phyloP scores from a whole-genome alignment of 2,329 filamentous ascomycete species.

The Fusarium caatingaense region DNA sequence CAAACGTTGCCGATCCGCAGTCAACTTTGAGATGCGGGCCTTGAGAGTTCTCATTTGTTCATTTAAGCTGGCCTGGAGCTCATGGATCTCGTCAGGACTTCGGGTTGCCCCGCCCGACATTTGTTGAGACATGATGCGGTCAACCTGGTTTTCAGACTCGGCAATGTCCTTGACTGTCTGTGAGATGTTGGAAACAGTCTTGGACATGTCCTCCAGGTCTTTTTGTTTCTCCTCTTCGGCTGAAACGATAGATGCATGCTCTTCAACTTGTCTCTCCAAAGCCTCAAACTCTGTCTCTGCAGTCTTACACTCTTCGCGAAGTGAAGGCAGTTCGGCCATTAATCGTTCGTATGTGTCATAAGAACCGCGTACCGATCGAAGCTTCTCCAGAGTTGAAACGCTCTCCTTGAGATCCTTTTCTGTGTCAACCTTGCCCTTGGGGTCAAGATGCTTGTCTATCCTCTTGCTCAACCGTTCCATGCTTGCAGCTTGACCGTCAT shows the following conservation, averaged over 20 bases:
- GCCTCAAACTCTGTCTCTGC: conserved; percentile 71
- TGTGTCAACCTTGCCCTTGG: conserved; percentile 70
- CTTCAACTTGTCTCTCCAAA: conserved; percentile 71
- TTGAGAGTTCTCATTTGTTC: conserved; percentile 76
- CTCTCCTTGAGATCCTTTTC: conserved; percentile 69
- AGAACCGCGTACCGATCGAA: conserved; percentile 71
- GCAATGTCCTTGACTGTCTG: conserved; percentile 78
- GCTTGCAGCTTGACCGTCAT: conserved; percentile 66
- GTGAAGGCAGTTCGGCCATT: conserved; percentile 74
- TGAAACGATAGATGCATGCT: conserved; percentile 73
- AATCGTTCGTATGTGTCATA: conserved; percentile 82
- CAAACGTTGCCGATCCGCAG: conserved; percentile 76
- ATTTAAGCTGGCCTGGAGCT: conserved; percentile 73
- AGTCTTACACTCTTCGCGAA: conserved; percentile 72
- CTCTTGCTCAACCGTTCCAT: conserved; percentile 73
- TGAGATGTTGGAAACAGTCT: conserved; percentile 80
- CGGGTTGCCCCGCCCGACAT: conserved; percentile 72
- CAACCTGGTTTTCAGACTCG: conserved; percentile 78
- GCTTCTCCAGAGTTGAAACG: conserved; percentile 64
- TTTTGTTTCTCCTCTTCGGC: conserved; percentile 73
- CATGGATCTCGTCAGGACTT: conserved; percentile 85
- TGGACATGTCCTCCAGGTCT: conserved; percentile 80
- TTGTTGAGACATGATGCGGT: conserved; percentile 80
- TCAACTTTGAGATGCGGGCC: conserved; percentile 72
- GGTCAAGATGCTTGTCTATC: conserved; percentile 72